phyloP scores from a whole-genome alignment of 1,139 yeast species.

The Casaregolazyma lundiana region DNA sequence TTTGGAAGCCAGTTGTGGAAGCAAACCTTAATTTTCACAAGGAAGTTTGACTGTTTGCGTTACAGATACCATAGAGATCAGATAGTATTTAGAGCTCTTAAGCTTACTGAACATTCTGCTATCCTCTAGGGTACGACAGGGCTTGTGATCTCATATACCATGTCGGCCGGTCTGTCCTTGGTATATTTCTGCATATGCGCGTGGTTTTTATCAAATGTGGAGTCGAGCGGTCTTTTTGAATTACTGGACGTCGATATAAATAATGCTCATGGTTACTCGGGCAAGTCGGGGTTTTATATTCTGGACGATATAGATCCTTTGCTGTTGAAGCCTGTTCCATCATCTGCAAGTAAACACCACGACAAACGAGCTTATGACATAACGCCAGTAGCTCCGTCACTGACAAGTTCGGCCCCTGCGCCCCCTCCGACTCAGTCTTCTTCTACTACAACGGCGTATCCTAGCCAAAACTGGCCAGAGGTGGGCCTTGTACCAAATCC shows the following conservation, averaged over 20 bases:
- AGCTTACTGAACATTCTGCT: too few relatives aligned
- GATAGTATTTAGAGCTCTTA: too few relatives aligned
- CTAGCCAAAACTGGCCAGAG: constrained; percentile 4
- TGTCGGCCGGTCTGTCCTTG: neutral
- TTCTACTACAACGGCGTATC: neutral
- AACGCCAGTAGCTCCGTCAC: constrained; percentile 7
- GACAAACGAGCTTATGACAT: neutral
- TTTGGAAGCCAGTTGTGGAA: too few relatives aligned
- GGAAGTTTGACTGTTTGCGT: too few relatives aligned
- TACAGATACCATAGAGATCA: too few relatives aligned
- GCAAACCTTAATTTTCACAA: too few relatives aligned
- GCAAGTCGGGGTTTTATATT: neutral
- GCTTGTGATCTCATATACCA: neutral
- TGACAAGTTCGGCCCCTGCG: neutral
- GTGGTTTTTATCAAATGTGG: neutral
- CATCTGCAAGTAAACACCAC: neutral
- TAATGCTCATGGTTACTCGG: neutral
- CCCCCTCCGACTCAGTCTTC: neutral
- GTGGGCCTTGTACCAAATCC: constrained; percentile 4
- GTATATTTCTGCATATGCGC: neutral
- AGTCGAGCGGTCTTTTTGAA: neutral
- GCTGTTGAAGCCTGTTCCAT: neutral
- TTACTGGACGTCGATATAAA: neutral
- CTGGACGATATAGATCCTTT: neutral
- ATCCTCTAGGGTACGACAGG: too few relatives aligned